Evolutionary conservation across 768 basidiomycete species (phyloP), one percentile per base, ranked within the genome.

Genomic region (Lactarius hatsudake): DNA sequence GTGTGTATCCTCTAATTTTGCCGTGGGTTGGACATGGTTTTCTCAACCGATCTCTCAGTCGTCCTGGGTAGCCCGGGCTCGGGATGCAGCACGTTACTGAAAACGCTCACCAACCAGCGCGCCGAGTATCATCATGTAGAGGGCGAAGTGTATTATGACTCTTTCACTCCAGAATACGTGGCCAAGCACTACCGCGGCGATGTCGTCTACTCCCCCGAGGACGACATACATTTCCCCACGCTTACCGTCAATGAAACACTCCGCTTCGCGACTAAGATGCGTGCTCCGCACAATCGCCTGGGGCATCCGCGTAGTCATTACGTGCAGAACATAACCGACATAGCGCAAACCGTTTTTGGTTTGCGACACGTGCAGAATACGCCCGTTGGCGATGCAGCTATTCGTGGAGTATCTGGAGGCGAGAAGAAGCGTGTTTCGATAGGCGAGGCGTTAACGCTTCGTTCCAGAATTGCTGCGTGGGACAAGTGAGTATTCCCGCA

Each of bases 11-110:
- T 58, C 63, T 28, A 23, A 45, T 12, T 23, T 51, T 45, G 28
- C 51, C 9, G 20, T 17, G 26, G n/a, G 30, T 20, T 10, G 12
- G n/a, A 40, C 4, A 5, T 17, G 34, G 43, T 13, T 57, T 28
- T 30, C 40, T 38, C 5, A 34, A 58, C 30, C 59, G 1, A 7
- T 13, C 64, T 13, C 64, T 5, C 72, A 90, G 90, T 96, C 18
- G 93, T 94, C 13, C 83, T 95, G 30, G 94, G 94, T 28, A 83
- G 92, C 36, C 94, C 94, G 0, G 90, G 90, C 17, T 87, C 91
- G 0, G 94, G 94, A 2, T 96, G 94, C 74, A 87, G 84, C 34
- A 93, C 94, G 0, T 81, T 97, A 59, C 84, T 97, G 62, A 94
- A 94, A 76, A 83, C 84, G 0, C 83, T 96, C 59, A 83, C 94